Base-by-base conservation (phyloP, 805 yeast genomes). In the Metschnikowia peoriensis region DNA sequence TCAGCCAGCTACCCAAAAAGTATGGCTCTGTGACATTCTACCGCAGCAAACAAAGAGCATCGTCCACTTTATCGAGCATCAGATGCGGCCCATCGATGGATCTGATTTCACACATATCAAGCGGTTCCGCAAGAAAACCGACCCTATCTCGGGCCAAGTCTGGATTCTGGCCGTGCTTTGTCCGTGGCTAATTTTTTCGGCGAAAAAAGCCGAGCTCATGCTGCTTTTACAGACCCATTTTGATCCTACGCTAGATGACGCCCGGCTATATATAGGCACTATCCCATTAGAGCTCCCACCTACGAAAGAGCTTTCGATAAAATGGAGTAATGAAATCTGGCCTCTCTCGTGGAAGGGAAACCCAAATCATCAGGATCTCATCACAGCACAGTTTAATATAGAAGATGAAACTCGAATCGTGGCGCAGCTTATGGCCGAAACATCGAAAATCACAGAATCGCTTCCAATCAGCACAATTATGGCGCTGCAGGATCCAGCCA, bases 321-420 rank as follows among this genome's bases (percentile, higher is more conserved):
- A 73, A 41, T 92, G 97, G 97, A 79, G 91, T 2, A 51, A 67
- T 4, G 58, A 71, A 15, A 80, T 78, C 58, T 93, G 98, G 99
- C 98, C 98, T 0, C 70, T 89, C 49, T 77, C 89, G 39, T 94
- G 98, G 98, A 85, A 91, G 59, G 98, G 98, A 0, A 90, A 92
- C 63, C 96, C 96, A 0, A 76, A 84, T 59, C 83, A 84, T 53
- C 94, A 88, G 61, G 80, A 79, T 34, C 67, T 89, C 39, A 83
- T 85, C 29, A 83, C 81, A 7, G 73, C 83, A 22, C 61, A 60
- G 2, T 71, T 84, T 49, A 80, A 88, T 54, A 72, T 82, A 47
- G 70, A 60, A 0, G 64, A 64, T 28, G 83, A 83, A 46, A 61
- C 62, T 37, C 47, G 59, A 3, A 68, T 66, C 53, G 55, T 71